Percentiles rank a stretch among this genome's conserved stretches.
These are phyloP conservation scores for Pontederia paniculata DNA, from an alignment of 176 grass and related monocot species.

Conservation along the genomic window DNA sequence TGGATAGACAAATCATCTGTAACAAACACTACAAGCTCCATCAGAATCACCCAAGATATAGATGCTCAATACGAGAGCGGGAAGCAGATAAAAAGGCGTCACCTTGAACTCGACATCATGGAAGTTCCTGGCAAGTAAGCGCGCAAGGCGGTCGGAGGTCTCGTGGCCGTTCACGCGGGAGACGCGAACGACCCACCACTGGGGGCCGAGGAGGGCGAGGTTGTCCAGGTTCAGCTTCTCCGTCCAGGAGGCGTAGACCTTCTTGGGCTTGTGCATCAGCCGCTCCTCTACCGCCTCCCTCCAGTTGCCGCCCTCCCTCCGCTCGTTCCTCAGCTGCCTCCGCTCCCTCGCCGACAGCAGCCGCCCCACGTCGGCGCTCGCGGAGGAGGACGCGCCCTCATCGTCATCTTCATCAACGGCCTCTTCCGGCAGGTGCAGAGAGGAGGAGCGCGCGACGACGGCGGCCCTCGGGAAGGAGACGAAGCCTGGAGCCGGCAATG, in stretches of 20 bases:
- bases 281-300: slow-evolving; percentile 79
- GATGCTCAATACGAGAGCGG: too few relatives aligned
- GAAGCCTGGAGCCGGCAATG: too few relatives aligned
- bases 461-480: too few relatives aligned
- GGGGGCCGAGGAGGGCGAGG: slow-evolving; percentile 55
- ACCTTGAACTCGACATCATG: slow-evolving; percentile 68
- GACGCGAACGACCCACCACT: slow-evolving; percentile 85
- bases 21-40: too few relatives aligned
- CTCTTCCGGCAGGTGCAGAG: neutral
- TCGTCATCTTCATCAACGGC: too few relatives aligned
- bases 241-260: slow-evolving; percentile 33
- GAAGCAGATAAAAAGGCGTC: neutral
- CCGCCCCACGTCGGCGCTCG: neutral
- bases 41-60: too few relatives aligned
- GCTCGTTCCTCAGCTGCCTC: slow-evolving; percentile 42
- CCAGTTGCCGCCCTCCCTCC: slow-evolving; percentile 61
- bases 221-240: slow-evolving; percentile 61
- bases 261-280: slow-evolving; percentile 44
- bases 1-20: too few relatives aligned
- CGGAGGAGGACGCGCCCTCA: neutral
- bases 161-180: slow-evolving; percentile 56
- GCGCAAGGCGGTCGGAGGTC: slow-evolving; percentile 42
- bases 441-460: neutral
- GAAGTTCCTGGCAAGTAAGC: slow-evolving; percentile 31
- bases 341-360: slow-evolving; percentile 47